Evolutionary conservation across 768 basidiomycete species (phyloP).

Genomic region (Macrocybe gigantea): DNA sequence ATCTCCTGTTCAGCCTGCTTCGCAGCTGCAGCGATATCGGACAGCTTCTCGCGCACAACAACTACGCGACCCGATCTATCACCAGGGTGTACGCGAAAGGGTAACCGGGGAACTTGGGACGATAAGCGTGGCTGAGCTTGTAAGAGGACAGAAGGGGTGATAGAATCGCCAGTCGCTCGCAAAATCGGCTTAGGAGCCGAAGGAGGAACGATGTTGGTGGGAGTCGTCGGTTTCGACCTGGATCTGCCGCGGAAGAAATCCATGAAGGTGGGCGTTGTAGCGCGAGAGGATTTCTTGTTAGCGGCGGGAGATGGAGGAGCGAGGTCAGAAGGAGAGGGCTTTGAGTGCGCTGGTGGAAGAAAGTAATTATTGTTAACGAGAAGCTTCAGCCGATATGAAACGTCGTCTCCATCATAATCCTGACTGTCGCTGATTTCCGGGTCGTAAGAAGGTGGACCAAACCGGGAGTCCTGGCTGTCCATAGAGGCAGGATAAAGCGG

Average conservation of each 20-base stretch:
- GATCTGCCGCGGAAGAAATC: constrained; percentile 69
- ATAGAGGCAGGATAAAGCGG: constrained; percentile 59
- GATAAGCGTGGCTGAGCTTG: constrained; percentile 30
- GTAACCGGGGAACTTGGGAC: constrained; percentile 28
- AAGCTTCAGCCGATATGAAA: constrained; percentile 77
- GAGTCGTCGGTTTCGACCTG: constrained; percentile 58
- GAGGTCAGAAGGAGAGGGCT: constrained; percentile 68
- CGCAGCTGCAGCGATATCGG: constrained; percentile 62
- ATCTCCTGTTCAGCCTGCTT: constrained; percentile 73
- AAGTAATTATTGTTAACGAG: constrained; percentile 87
- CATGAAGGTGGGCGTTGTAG: constrained; percentile 51
- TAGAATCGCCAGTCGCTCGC: constrained; percentile 63
- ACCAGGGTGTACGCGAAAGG: constrained; percentile 17
- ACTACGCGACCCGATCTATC: constrained; percentile 59
- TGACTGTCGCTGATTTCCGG: constrained; percentile 44
- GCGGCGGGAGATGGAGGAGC: constrained; percentile 29
- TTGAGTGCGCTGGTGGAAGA: constrained; percentile 81
- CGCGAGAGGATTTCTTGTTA: constrained; percentile 40
- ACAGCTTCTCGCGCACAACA: constrained; percentile 79
- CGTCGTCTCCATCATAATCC: constrained; percentile 67
- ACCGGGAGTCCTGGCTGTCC: constrained; percentile 32
- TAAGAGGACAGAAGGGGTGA: constrained; percentile 34
- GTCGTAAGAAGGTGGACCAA: constrained; percentile 40
- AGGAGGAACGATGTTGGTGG: constrained; percentile 28
- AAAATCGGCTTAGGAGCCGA: constrained; percentile 42